Percentiles rank a stretch among this genome's conserved stretches.
Evolutionary conservation across 805 yeast species (phyloP).

Genomic region (Candida nanaspora): DNA sequence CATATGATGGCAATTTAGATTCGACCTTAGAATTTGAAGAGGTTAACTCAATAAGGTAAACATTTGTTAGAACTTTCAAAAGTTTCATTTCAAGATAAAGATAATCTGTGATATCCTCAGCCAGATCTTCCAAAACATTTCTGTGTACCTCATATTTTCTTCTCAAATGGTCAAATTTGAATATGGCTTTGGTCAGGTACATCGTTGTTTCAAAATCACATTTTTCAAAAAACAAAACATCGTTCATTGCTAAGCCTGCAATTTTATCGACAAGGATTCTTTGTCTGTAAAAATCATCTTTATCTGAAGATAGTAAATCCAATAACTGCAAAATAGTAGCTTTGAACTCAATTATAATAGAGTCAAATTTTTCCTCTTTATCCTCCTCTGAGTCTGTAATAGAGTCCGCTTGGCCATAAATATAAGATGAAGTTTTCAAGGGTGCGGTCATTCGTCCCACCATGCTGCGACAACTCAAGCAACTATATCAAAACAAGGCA

Average conservation of each 20-base stretch:
- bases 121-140: neutral
- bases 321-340: neutral
- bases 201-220: no score
- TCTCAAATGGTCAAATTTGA: constrained; percentile 1
- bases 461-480: no score
- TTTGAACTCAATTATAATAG: neutral
- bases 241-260: neutral
- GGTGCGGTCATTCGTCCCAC: no score
- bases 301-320: neutral
- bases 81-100: neutral
- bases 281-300: constrained; percentile 2
- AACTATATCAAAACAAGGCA: no score
- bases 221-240: neutral
- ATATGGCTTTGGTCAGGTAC: neutral
- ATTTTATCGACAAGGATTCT: neutral
- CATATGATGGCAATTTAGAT: no score
- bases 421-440: no score
- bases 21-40: no score
- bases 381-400: no score
- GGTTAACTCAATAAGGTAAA: neutral
- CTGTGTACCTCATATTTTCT: constrained; percentile 1
- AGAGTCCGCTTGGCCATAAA: no score
- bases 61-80: neutral
- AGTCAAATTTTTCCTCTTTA: no score
- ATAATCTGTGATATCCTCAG: constrained; percentile 1